Conservation (phyloP, 805 yeast species). For the Metschnikowia drakensbergensis region DNA sequence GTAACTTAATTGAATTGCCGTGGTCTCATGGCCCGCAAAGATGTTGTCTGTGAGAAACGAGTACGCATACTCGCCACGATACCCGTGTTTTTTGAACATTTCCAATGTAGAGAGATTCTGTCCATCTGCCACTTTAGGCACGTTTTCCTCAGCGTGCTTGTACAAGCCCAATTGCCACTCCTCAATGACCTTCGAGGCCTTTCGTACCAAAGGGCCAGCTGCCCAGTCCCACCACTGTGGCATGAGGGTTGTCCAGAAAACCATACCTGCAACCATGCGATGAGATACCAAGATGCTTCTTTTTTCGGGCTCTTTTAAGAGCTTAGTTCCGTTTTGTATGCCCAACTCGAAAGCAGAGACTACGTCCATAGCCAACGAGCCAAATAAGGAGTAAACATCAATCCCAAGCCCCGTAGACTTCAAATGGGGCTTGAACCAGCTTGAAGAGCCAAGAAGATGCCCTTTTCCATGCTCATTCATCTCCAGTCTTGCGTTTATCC, state of each 20-base stretch:
- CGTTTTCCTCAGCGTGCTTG: constrained; percentile 31
- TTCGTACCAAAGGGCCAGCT: constrained; percentile 37
- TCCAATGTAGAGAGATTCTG: constrained; percentile 32
- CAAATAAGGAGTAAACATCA: constrained; percentile 59
- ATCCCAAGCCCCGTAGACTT: constrained; percentile 33
- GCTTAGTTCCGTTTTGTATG: constrained; percentile 39
- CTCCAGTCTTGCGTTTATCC: constrained; percentile 30
- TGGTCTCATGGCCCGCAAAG: constrained; percentile 77
- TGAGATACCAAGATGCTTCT: constrained; percentile 42
- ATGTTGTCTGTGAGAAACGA: constrained; percentile 54
- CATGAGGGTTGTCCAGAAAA: constrained; percentile 62
- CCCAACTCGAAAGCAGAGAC: constrained; percentile 63
- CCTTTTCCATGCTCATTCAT: constrained; percentile 36
- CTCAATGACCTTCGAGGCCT: constrained; percentile 38
- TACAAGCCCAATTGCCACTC: constrained; percentile 44
- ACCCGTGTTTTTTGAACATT: constrained; percentile 31
- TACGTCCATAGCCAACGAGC: constrained; percentile 69
- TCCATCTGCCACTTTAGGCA: constrained; percentile 17
- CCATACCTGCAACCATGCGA: constrained; percentile 51
- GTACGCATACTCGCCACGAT: constrained; percentile 33
- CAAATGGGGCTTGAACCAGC: constrained; percentile 29
- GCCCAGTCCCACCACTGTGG: constrained; percentile 53
- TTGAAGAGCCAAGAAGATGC: constrained; percentile 18
- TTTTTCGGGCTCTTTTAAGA: constrained; percentile 38
- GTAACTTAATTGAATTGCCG: constrained; percentile 43